A percentile compares a stretch with the other conserved stretches of the same genome.
Conservation (phyloP, 73 alveolate species). For the Blepharisma japonicum region DNA sequence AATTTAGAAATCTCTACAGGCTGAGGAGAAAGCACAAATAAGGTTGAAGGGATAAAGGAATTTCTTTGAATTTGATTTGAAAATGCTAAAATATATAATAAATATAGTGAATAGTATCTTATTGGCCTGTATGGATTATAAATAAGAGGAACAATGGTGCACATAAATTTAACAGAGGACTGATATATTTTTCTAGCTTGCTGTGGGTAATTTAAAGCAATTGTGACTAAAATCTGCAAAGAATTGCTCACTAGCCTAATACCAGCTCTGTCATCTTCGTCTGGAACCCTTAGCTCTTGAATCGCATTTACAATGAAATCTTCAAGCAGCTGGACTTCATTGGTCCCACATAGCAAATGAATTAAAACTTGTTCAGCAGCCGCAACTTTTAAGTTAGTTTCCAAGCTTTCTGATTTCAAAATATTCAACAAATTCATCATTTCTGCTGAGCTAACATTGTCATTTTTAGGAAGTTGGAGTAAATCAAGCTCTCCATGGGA, state of each 20-base stretch:
- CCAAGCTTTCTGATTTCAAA: not conserved
- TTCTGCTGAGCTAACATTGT: not conserved
- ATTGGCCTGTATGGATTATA: not conserved
- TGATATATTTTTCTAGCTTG: conserved; percentile 2
- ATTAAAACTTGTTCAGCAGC: conserved; percentile 13
- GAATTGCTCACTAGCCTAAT: not conserved
- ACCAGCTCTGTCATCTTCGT: not conserved
- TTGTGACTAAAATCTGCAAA: not conserved
- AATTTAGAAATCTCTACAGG: not conserved
- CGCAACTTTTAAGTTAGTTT: conserved; percentile 16
- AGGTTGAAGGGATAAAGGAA: not conserved
- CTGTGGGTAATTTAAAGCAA: not conserved
- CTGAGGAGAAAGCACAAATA: not conserved
- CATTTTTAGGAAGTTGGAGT: not conserved
- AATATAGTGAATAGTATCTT: not conserved
- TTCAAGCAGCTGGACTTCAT: not conserved
- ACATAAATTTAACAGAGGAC: conserved; percentile 9
- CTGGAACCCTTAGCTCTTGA: not conserved
- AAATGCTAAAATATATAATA: not conserved
- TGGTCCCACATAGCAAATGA: not conserved
- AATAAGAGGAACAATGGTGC: not conserved
- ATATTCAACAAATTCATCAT: not conserved
- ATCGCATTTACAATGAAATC: not conserved
- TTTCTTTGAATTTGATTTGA: not conserved
- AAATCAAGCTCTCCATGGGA: conserved; percentile 2